Conservation (phyloP, 2,329 filamentous ascomycete genomes). For the Penicillium crustosum region DNA sequence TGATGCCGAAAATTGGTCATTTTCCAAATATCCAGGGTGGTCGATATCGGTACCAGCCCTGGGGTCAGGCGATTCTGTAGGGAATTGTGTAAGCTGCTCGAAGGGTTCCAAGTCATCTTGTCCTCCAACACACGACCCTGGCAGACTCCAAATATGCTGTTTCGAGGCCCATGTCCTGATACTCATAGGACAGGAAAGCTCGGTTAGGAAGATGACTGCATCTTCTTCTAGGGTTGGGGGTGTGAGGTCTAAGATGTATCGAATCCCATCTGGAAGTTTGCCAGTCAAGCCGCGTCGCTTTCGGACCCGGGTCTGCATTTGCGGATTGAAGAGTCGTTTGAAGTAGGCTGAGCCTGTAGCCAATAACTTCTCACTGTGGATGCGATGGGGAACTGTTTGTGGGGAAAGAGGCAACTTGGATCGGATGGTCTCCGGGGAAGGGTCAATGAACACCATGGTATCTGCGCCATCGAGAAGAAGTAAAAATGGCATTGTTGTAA, state of each 20-base stretch:
- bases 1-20: not conserved
- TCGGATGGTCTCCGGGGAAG: slow-evolving; percentile 22
- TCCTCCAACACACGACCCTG: slow-evolving; percentile 47
- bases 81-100: not conserved
- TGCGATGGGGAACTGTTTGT: slow-evolving; percentile 31
- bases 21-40: not conserved
- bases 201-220: slow-evolving; percentile 58
- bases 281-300: slow-evolving; percentile 33
- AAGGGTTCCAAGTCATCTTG: slow-evolving; percentile 45
- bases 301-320: slow-evolving; percentile 27
- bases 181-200: slow-evolving; percentile 58
- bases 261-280: slow-evolving; percentile 45
- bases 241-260: slow-evolving; percentile 64
- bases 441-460: slow-evolving; percentile 41
- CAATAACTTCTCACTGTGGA: slow-evolving; percentile 36
- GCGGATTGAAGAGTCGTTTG: slow-evolving; percentile 30
- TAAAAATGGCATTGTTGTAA: slow-evolving; percentile 16
- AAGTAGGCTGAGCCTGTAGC: slow-evolving; percentile 33
- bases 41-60: not conserved
- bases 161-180: slow-evolving; percentile 58
- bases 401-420: slow-evolving; percentile 14
- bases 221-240: slow-evolving; percentile 63
- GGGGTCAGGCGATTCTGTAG: not conserved
- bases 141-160: slow-evolving; percentile 39
- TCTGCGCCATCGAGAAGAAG: slow-evolving; percentile 33